Base-by-base conservation (phyloP, 495 filamentous ascomycete genomes). In the Pyronema domesticum region DNA sequence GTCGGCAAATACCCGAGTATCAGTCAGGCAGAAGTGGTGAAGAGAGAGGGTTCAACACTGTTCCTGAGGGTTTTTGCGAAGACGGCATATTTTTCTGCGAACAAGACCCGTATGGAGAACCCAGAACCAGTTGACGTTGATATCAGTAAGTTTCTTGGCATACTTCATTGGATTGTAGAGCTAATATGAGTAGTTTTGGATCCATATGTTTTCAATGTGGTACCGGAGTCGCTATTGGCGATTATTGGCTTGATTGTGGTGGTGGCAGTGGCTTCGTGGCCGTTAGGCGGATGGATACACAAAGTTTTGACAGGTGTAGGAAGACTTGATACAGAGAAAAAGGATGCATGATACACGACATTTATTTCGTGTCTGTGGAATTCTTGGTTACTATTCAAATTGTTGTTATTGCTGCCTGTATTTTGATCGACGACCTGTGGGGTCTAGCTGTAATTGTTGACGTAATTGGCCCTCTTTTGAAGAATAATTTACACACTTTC, bases 61-160 rank as follows among this genome's bases (percentile, higher is more conserved):
- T 82, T 94, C 56, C 77, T 98, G 11, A 81, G 78, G 34, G 71
- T 96, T 48, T 70, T 74, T 51, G 76, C 89, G 7, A 78, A 80
- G 9, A 86, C 91, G 52, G 86, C 87, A 55, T 98, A 87, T 71
- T 93, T 80, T 67, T 82, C 83, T 14, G 67, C 74, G 36, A 76
- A 95, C 57, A 63, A 71, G 45, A 74, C 76, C 1, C 72, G 95
- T 58, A 95, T 96, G 89, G 65, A 70, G 47, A 59, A 77, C 58
- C 82, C 86, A 9, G 83, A 84, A 3, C 73, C 78, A 0, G 86
- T 95, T 17, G 67, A 73, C 52, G 85, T 82, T 15, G 89, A 98
- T 67, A 74, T 98, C 51, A 86, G 73, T 76, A 43, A 19, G 18
- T 14, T 30, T 2, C 23, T n/a, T 23, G 5, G 5, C 5, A 30